These are phyloP conservation scores for Neurospora intermedia DNA, from an alignment of 495 filamentous ascomycete genomes.

Conservation along the genomic window DNA sequence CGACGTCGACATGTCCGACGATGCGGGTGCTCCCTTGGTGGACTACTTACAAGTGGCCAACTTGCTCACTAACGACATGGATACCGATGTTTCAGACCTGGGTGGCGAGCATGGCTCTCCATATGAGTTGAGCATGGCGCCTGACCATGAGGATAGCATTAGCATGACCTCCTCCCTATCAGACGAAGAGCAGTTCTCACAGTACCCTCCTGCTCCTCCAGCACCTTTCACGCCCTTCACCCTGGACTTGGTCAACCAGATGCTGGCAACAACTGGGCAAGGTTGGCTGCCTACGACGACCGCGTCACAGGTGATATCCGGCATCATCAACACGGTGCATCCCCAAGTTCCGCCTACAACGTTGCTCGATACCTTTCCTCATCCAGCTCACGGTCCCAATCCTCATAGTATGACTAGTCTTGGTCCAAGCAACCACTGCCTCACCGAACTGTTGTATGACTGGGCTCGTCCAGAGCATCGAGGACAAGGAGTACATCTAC, in stretches of 20 bases:
- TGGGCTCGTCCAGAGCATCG: conserved; percentile 21
- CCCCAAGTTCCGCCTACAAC: background rate
- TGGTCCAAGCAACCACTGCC: conserved; percentile 16
- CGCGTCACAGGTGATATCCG: background rate
- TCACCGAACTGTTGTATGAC: conserved; percentile 19
- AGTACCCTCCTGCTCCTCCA: background rate
- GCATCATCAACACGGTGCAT: background rate
- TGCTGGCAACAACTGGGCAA: background rate
- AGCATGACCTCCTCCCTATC: background rate
- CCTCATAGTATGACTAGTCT: conserved; percentile 10
- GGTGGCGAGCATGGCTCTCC: background rate
- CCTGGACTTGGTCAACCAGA: background rate
- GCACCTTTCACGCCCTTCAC: background rate
- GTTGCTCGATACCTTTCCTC: background rate
- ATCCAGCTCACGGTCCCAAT: background rate
- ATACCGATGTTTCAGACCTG: conserved; percentile 5
- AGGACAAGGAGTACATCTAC: background rate
- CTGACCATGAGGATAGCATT: background rate
- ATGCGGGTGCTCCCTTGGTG: conserved; percentile 12
- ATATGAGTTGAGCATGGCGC: background rate
- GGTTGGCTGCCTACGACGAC: background rate
- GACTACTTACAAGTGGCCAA: conserved; percentile 7
- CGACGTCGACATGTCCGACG: conserved; percentile 11
- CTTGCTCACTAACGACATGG: conserved; percentile 15
- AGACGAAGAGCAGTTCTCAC: background rate